These are phyloP conservation scores for Phytophthora colocasiae DNA, from an alignment of 352 stramenopile species.

Conservation along the genomic window DNA sequence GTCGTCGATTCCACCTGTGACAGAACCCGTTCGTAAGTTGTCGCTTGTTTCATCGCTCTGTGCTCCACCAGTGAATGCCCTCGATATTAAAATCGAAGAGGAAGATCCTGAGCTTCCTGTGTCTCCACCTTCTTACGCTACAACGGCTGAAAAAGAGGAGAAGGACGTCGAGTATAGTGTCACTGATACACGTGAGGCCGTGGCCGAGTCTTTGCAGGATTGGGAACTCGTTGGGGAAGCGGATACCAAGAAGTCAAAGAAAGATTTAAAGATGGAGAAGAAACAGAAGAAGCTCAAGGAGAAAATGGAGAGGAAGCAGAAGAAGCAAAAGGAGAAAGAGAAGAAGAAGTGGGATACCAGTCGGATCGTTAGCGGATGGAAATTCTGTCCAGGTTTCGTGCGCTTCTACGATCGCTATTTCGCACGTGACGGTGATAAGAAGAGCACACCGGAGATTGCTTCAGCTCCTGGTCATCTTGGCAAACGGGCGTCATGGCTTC, in stretches of 20 bases:
- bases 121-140: conserved; percentile 21
- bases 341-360: conserved; percentile 45
- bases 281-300: conserved; percentile 37
- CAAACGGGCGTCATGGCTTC: conserved; percentile 33
- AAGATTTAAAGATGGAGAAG: conserved; percentile 35
- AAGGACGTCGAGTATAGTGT: conserved; percentile 23
- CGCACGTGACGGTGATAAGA: conserved; percentile 27
- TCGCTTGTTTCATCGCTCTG: conserved; percentile 48
- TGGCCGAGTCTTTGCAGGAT: conserved; percentile 33
- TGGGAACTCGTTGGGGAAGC: conserved; percentile 33
- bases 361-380: conserved; percentile 49
- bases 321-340: conserved; percentile 39
- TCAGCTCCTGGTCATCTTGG: conserved; percentile 21
- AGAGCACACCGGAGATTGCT: conserved; percentile 28
- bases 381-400: conserved; percentile 74
- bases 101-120: conserved; percentile 39
- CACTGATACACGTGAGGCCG: conserved; percentile 8
- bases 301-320: conserved; percentile 39
- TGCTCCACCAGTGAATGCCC: conserved; percentile 18
- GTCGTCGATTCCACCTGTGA: conserved; percentile 16
- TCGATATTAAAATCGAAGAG: conserved; percentile 27
- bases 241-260: conserved; percentile 26
- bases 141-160: conserved; percentile 15
- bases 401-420: conserved; percentile 78
- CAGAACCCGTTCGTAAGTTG: conserved; percentile 24